Conservation (phyloP, 805 yeast species). For the Kazachstania psychrophila region DNA sequence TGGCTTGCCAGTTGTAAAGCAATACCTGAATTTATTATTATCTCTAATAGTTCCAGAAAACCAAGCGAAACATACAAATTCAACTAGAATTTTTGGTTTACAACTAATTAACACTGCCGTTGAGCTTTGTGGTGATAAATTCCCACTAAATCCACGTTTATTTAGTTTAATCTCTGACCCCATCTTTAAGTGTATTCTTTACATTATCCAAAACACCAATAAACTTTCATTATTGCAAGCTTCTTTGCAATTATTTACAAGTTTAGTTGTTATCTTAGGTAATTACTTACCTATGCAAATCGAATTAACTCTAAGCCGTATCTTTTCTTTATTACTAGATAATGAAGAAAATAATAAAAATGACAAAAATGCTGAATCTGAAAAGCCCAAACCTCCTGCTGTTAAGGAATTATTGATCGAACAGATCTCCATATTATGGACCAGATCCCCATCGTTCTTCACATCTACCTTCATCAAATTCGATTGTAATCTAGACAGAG, state of each 20-base stretch:
- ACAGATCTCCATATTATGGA: slow-evolving; percentile 72
- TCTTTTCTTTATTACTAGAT: slow-evolving; percentile 48
- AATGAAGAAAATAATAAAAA: slow-evolving; percentile 1
- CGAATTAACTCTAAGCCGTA: slow-evolving; percentile 57
- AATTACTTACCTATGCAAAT: slow-evolving; percentile 65
- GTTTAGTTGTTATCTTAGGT: slow-evolving; percentile 60
- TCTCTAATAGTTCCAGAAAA: slow-evolving; percentile 77
- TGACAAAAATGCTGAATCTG: neutral
- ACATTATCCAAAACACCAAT: slow-evolving; percentile 62
- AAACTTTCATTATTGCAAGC: slow-evolving; percentile 65
- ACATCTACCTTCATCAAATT: slow-evolving; percentile 68
- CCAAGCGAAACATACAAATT: slow-evolving; percentile 76
- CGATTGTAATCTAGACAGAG: slow-evolving; percentile 84
- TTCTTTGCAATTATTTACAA: slow-evolving; percentile 65
- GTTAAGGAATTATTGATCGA: slow-evolving; percentile 78
- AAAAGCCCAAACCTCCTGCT: slow-evolving; percentile 31
- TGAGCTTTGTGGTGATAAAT: slow-evolving; percentile 64
- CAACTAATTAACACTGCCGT: slow-evolving; percentile 66
- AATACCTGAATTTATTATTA: slow-evolving; percentile 63
- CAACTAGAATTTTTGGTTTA: slow-evolving; percentile 76
- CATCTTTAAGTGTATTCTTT: slow-evolving; percentile 77
- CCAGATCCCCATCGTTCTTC: slow-evolving; percentile 69
- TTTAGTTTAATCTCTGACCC: slow-evolving; percentile 66
- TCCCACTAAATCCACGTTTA: slow-evolving; percentile 54
- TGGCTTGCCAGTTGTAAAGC: slow-evolving; percentile 68